These are phyloP conservation scores for Hibiscus syriacus DNA, from an alignment of 345 rosid species.

Conservation along the genomic window DNA sequence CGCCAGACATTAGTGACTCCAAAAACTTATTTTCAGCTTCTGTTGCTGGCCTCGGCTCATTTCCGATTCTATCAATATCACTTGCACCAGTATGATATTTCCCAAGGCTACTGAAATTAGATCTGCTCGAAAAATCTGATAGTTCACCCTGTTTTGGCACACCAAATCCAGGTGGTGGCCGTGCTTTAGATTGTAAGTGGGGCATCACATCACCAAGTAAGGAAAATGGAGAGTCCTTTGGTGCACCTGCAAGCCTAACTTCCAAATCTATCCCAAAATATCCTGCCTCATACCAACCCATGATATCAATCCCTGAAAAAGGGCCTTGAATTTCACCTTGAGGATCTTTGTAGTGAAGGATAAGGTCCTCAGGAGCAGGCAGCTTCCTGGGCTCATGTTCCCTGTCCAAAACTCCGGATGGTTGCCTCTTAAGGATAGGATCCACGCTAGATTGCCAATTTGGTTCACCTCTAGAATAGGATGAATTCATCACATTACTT, in stretches of 20 bases:
- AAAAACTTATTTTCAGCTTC: slow-evolving; percentile 90
- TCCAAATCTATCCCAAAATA: slow-evolving; percentile 90
- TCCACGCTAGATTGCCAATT: slow-evolving; percentile 51
- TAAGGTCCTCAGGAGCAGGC: background rate
- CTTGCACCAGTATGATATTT: slow-evolving; percentile 31
- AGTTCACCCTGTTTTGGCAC: slow-evolving; percentile 54
- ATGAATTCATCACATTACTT: slow-evolving; percentile 29
- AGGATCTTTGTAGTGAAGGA: background rate
- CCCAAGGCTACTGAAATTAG: slow-evolving; percentile 44
- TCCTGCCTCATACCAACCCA: slow-evolving; percentile 98
- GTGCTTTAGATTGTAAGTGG: slow-evolving; percentile 86
- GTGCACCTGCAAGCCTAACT: slow-evolving; percentile 60
- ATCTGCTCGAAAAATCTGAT: slow-evolving; percentile 37
- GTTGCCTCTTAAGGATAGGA: slow-evolving; percentile 48
- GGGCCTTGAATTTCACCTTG: slow-evolving; percentile 62
- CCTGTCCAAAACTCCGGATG: slow-evolving; percentile 51
- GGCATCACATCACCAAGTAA: slow-evolving; percentile 97
- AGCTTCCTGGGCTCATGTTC: slow-evolving; percentile 66
- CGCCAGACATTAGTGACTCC: slow-evolving; percentile 81
- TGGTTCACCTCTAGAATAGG: slow-evolving; percentile 45
- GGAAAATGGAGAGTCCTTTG: slow-evolving; percentile 63
- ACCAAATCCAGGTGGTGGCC: slow-evolving; percentile 97
- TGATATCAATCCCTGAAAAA: slow-evolving; percentile 74
- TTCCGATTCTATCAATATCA: slow-evolving; percentile 48
- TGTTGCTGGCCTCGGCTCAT: slow-evolving; percentile 46